Base-by-base conservation (phyloP, 2,329 filamentous ascomycete species). In the Nothopassalora personata region DNA sequence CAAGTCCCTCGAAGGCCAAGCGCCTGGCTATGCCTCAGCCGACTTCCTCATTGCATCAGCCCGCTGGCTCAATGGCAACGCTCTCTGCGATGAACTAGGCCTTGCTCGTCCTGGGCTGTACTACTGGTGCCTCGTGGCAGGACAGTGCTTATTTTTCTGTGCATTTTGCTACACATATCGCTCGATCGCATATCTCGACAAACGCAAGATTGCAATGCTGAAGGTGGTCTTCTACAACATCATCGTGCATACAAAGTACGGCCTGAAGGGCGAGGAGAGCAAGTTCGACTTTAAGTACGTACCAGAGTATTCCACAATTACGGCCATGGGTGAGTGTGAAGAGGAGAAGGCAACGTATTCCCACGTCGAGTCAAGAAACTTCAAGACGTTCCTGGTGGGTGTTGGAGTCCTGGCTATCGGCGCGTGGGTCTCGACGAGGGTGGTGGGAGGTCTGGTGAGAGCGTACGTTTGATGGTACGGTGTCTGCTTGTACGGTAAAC, bases 111-210 rank as follows among this genome's bases (percentile, higher is more conserved):
- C 86, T 1, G 76, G 76, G 5, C 61, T 78, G 0, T 87, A 84
- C 63, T 86, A 88, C 71, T 82, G 76, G 66, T 71, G 79, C 0
- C 72, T 90, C 18, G 83, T 88, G 63, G 78, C 80, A 10, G 81
- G 85, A 1, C 87, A 90, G 68, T 88, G 85, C 64, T 67, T 85
- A n/a, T 81, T 88, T 70, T 86, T 89, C 69, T 83, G 83, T 71
- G 70, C 75, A 1, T 71, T 81, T 62, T 79, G 78, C 66, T 84
- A 85, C 64, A 70, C 74, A 13, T 78, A 85, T 63, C 77, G 83
- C 1, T 60, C 72, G 15, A 73, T 84, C 33, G 75, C 77, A 0
- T 74, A 70, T 13, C 74, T 81, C 36, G 83, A 85, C 63, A 68
- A 73, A 39, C 74, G 75, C 31, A 81, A 85, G 64, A 83, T 86